Base-by-base conservation (phyloP, 2,329 filamentous ascomycete genomes). In the Calycina herbarum region DNA sequence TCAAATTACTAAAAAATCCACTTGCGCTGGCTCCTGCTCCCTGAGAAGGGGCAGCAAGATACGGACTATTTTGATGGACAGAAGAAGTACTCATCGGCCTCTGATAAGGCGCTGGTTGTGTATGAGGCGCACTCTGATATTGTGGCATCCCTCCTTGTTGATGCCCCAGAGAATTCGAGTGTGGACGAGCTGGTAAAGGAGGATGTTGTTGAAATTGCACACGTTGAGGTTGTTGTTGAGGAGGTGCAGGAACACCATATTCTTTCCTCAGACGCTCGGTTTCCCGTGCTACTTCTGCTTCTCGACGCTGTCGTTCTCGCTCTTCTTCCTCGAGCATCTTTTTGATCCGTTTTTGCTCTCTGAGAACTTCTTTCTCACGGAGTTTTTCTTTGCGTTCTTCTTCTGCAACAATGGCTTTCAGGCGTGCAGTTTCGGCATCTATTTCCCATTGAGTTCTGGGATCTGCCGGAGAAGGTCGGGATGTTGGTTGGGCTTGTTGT, bases 341-440 rank as follows among this genome's bases (percentile, higher is more conserved):
- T 73, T 87, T 85, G 63, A 90, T 85, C 51, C 86, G 82, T 66
- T 80, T 80, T 66, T 86, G 80, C 71, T 85, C 80, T 64, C 82
- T 80, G 70, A 86, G 82, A 70, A 90, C 86, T 11, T 80, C 81
- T 57, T 84, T 82, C 67, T 81, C 81, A 20, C 82, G 82, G 73
- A 83, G 83, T 51, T 24, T 24, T 51, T 51, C 45, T 11, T 51
- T 51, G 74, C 81, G 81, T 40, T 75, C 70, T 71, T 76, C 74
- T 20, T 66, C 67, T 58, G 78, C 79, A 8, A 86, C 81, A 75
- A 86, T 78, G 42, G 81, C 82, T 71, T 83, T 81, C 7, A 97
- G 79, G 0, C 93, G 84, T 70, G 89, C 89, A 0, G 93, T 96
- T 77, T 97, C 94, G 56, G 87, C 86, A 42, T 96, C 88, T 11